Conservation (phyloP, 1,284 basidiomycete genomes). For the Cutaneotrichosporon sp. region DNA sequence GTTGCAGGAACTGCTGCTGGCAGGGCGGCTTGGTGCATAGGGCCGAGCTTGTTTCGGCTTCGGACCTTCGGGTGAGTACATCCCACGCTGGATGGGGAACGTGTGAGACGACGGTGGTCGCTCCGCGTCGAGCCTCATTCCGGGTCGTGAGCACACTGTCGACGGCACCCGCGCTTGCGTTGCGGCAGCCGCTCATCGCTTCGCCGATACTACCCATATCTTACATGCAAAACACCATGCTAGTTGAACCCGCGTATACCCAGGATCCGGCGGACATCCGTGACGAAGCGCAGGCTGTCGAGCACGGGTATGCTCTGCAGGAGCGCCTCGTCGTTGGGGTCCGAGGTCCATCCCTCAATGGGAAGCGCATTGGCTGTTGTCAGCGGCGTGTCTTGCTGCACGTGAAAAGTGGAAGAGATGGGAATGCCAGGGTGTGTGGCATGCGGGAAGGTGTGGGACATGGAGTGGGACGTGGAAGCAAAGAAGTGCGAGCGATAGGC, state of each 20-base stretch:
- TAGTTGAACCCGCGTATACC: slow-evolving; percentile 62
- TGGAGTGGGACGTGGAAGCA: neutral
- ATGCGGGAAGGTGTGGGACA: neutral
- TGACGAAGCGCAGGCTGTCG: slow-evolving; percentile 92
- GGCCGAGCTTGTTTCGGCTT: no score
- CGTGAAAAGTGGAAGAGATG: no score
- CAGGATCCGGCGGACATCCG: slow-evolving; percentile 88
- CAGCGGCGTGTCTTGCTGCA: neutral
- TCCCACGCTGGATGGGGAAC: no score
- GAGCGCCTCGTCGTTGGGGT: slow-evolving; percentile 93
- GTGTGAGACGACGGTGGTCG: no score
- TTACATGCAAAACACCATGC: slow-evolving; percentile 8
- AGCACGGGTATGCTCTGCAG: slow-evolving; percentile 93
- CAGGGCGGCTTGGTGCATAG: no score
- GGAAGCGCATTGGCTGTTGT: slow-evolving; percentile 89
- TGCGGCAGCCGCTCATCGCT: no score
- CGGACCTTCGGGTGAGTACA: no score
- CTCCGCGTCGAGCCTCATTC: no score
- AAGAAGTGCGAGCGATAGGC: neutral
- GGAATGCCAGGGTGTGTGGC: neutral
- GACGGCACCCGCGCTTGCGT: no score
- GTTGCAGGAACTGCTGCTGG: no score
- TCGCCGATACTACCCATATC: slow-evolving; percentile 7
- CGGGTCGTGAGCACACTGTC: no score
- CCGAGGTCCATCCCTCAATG: slow-evolving; percentile 98